Conservation (phyloP, 371 early-diverging fungal species). For the Mucor lusitanicus region DNA sequence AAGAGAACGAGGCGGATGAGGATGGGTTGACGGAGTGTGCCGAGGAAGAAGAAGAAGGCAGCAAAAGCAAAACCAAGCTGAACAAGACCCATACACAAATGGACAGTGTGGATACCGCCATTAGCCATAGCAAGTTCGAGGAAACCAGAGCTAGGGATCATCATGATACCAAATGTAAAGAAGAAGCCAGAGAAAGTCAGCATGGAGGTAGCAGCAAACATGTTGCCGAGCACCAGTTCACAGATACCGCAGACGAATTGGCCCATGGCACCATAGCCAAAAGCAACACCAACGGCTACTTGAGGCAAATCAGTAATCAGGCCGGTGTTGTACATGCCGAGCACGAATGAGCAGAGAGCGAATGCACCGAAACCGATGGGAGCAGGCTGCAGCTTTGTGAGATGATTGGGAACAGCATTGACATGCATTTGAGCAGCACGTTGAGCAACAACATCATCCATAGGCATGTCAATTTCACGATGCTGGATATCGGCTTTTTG, state of each 20-base stretch:
- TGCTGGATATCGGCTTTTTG: conserved; percentile 23
- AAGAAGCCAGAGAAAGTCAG: conserved; percentile 43
- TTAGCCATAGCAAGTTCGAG: conserved; percentile 17
- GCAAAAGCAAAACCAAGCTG: conserved; percentile 37
- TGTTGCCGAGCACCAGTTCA: conserved; percentile 35
- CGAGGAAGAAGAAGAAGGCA: conserved; percentile 38
- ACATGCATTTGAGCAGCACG: conserved; percentile 5
- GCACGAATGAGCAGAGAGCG: conserved; percentile 34
- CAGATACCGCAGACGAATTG: conserved; percentile 40
- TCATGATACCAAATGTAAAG: conserved; percentile 43
- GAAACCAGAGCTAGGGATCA: conserved; percentile 37
- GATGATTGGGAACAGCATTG: neutral
- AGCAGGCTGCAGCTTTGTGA: conserved; percentile 27
- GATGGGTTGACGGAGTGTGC: conserved; percentile 39
- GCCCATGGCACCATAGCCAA: conserved; percentile 41
- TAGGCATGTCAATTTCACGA: conserved; percentile 14
- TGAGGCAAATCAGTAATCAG: conserved; percentile 32
- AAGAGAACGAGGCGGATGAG: conserved; percentile 34
- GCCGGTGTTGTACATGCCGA: conserved; percentile 38
- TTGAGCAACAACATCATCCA: neutral
- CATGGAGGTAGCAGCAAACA: conserved; percentile 42
- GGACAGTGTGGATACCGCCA: conserved; percentile 27
- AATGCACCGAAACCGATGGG: conserved; percentile 46
- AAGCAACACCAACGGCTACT: conserved; percentile 37
- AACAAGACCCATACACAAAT: conserved; percentile 32